Percentiles rank a stretch among this genome's conserved stretches.
Evolutionary conservation across 805 yeast genomes (phyloP).

Genomic region (Candida boleticola): DNA sequence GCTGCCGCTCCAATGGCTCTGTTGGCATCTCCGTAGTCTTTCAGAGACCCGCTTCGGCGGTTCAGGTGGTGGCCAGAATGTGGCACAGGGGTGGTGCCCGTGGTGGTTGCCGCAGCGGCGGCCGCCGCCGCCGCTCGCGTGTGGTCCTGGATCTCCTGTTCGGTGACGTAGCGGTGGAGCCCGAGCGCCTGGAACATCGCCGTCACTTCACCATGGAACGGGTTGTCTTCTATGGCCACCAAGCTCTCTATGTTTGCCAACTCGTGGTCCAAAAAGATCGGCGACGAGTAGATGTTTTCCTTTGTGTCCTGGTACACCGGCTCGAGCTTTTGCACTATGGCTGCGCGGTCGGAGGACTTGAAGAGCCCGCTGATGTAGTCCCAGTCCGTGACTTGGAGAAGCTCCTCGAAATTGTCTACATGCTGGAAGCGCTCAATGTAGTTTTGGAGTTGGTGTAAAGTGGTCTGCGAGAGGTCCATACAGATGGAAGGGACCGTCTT

Average conservation of each 20-base stretch:
- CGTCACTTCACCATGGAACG: slow-evolving; percentile 11
- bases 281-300: background rate
- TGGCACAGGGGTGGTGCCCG: background rate
- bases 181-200: slow-evolving; percentile 9
- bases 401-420: slow-evolving; percentile 8
- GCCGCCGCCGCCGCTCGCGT: slow-evolving; percentile 10
- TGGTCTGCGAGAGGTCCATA: background rate
- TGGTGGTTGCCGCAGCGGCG: background rate
- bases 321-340: slow-evolving; percentile 20
- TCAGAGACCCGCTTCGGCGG: no score
- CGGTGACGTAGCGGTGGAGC: slow-evolving; percentile 3
- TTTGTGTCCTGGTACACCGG: slow-evolving; percentile 17
- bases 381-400: slow-evolving; percentile 21
- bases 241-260: slow-evolving; percentile 6
- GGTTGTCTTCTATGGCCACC: slow-evolving; percentile 6
- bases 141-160: background rate
- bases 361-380: slow-evolving; percentile 10
- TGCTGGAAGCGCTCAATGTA: slow-evolving; percentile 3
- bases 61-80: no score
- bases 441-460: background rate
- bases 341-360: slow-evolving; percentile 13
- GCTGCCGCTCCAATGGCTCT: background rate
- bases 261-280: slow-evolving; percentile 7
- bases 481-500: background rate
- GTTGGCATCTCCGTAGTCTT: no score